Evolutionary conservation across 768 basidiomycete genomes (phyloP).

Genomic region (Xerocomellus chrysenteron): DNA sequence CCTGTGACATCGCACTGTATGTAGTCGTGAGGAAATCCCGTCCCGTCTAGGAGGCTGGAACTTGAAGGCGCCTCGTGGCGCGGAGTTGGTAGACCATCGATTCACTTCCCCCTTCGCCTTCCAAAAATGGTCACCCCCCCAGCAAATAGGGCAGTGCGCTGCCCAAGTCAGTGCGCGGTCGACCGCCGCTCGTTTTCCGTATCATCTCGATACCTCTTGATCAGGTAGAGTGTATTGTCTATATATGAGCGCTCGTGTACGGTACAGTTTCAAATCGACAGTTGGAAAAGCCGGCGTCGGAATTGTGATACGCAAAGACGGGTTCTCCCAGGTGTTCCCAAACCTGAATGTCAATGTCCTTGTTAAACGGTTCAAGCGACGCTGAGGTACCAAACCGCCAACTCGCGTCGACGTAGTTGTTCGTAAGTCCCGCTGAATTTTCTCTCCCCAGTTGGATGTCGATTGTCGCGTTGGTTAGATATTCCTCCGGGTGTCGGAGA

Average conservation of each 20-base stretch:
- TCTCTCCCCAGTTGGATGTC: background rate
- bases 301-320: background rate
- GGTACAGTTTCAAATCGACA: background rate
- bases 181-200: background rate
- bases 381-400: background rate
- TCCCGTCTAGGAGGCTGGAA: background rate
- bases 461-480: background rate
- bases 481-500: background rate
- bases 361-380: background rate
- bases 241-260: background rate
- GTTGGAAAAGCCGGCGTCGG: background rate
- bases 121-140: background rate
- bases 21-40: background rate
- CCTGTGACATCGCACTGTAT: background rate
- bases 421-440: background rate
- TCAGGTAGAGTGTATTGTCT: background rate
- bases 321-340: background rate
- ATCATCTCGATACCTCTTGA: background rate
- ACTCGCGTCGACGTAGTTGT: background rate
- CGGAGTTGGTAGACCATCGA: background rate
- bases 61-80: conserved; percentile 1
- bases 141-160: background rate
- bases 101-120: background rate
- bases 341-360: background rate
- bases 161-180: background rate